Evolutionary conservation across 148 eudicot species (phyloP).

Genomic region (Amaranthus cruentus): DNA sequence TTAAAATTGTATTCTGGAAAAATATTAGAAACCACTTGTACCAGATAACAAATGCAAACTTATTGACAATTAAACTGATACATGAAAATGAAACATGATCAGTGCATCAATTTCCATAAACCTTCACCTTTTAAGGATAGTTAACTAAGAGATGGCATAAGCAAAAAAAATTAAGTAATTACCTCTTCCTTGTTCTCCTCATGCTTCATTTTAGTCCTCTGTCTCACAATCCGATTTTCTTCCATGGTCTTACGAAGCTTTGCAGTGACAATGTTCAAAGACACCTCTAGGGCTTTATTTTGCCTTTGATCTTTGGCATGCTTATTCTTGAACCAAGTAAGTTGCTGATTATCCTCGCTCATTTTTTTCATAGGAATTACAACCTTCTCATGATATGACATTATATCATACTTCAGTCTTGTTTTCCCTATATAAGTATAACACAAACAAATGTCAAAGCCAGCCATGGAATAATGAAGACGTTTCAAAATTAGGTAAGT

Average conservation of each 20-base stretch:
- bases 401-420: conserved; percentile 55
- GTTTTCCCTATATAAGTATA: conserved; percentile 45
- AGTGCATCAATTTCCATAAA: background rate
- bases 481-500: background rate
- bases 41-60: background rate
- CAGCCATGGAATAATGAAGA: background rate
- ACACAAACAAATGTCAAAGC: conserved; percentile 1
- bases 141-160: background rate
- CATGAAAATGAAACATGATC: background rate
- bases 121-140: background rate
- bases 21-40: too few species aligned
- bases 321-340: conserved; percentile 48
- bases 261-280: conserved; percentile 35
- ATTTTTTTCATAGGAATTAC: conserved; percentile 53
- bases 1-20: background rate
- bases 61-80: background rate
- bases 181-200: conserved; percentile 65
- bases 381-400: conserved; percentile 62
- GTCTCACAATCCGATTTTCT: conserved; percentile 50
- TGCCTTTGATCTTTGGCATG: conserved; percentile 44
- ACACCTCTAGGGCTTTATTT: conserved; percentile 49
- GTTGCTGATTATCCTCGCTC: conserved; percentile 74
- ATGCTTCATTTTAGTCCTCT: conserved; percentile 48
- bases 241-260: conserved; percentile 43
- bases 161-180: conserved; percentile 5